These are phyloP conservation scores for Aspergillus taichungensis DNA, from an alignment of 495 filamentous ascomycete species.

Conservation along the genomic window DNA sequence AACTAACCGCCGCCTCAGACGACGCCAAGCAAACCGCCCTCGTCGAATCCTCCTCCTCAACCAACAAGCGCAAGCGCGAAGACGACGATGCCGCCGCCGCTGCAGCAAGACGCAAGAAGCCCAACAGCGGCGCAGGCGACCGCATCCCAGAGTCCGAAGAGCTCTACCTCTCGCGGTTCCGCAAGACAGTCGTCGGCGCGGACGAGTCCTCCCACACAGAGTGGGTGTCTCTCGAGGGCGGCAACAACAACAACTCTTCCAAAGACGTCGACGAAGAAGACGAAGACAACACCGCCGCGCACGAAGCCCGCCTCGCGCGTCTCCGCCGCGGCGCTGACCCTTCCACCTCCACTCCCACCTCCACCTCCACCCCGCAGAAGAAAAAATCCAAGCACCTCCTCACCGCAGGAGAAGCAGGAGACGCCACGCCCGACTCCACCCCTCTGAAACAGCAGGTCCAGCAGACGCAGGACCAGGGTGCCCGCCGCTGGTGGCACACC, in stretches of 20 bases:
- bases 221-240: conserved; percentile 37
- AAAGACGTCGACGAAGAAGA: conserved; percentile 32
- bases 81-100: conserved; percentile 17
- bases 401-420: too few species aligned
- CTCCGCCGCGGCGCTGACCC: conserved; percentile 24
- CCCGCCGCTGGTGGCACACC: conserved; percentile 60
- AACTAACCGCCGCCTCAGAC: conserved; percentile 14
- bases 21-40: conserved; percentile 16
- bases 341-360: conserved; percentile 6
- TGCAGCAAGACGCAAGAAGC: conserved; percentile 27
- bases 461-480: conserved; percentile 13
- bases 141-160: conserved; percentile 48
- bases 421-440: conserved; percentile 2
- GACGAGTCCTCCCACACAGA: conserved; percentile 32
- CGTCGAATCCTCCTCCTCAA: conserved; percentile 18
- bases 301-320: conserved; percentile 25
- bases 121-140: conserved; percentile 50
- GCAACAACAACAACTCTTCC: conserved; percentile 43
- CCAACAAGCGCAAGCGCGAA: conserved; percentile 36
- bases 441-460: conserved; percentile 20
- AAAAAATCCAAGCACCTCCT: conserved; percentile 9
- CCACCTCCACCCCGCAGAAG: conserved; percentile 27
- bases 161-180: conserved; percentile 52
- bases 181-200: conserved; percentile 29
- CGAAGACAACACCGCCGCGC: conserved; percentile 22